A percentile compares a stretch with the other conserved stretches of the same genome.
phyloP scores from a whole-genome alignment of 2,329 filamentous ascomycete genomes.

The Trichophaea hybrida region DNA sequence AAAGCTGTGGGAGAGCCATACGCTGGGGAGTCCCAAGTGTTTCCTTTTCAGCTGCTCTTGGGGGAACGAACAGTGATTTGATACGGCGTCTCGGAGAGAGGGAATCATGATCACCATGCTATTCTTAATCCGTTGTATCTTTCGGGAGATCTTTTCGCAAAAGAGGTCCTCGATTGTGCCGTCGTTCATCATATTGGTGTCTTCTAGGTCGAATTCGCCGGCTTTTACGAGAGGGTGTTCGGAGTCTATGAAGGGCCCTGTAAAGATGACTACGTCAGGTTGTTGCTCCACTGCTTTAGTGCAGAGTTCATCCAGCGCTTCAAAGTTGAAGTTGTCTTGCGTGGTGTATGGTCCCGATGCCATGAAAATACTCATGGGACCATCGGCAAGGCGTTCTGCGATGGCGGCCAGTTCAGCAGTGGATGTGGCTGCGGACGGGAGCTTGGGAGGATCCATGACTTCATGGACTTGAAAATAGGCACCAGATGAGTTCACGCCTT shows the following conservation, averaged over 20 bases:
- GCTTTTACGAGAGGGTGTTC: slow-evolving; percentile 78
- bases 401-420: slow-evolving; percentile 50
- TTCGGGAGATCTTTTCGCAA: slow-evolving; percentile 59
- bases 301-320: slow-evolving; percentile 70
- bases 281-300: slow-evolving; percentile 57
- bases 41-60: slow-evolving; percentile 33
- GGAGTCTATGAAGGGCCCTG: slow-evolving; percentile 78
- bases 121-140: slow-evolving; percentile 54
- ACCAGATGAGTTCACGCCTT: slow-evolving; percentile 75
- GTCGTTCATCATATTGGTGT: slow-evolving; percentile 43
- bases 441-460: slow-evolving; percentile 57
- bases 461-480: slow-evolving; percentile 68
- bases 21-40: slow-evolving; percentile 16
- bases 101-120: slow-evolving; percentile 46
- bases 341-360: slow-evolving; percentile 82
- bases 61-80: slow-evolving; percentile 77
- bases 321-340: slow-evolving; percentile 82
- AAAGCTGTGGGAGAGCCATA: slow-evolving; percentile 9
- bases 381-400: slow-evolving; percentile 43
- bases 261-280: slow-evolving; percentile 65
- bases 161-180: slow-evolving; percentile 67
- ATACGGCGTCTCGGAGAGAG: slow-evolving; percentile 66
- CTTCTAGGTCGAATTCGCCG: slow-evolving; percentile 62
- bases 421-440: slow-evolving; percentile 59
- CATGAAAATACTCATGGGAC: slow-evolving; percentile 62